Evolutionary conservation across 2,329 filamentous ascomycete genomes (phyloP), one percentile per base, ranked within the genome.

Genomic region (Cercospora sp.): DNA sequence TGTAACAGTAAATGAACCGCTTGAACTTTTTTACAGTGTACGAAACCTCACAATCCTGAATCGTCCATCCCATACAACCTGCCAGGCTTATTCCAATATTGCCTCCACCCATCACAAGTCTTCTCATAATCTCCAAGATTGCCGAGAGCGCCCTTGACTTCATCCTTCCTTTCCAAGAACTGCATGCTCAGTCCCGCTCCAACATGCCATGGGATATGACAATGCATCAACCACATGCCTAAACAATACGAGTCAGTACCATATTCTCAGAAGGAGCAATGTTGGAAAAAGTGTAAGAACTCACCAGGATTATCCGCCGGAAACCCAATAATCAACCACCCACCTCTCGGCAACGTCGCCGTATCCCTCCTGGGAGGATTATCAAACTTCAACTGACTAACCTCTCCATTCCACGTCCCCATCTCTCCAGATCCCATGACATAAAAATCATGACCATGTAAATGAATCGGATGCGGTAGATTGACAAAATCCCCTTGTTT

Each of bases 401-500:
- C 28, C 68, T 78, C 75, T 3, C 73, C 71, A 63, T 78, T 65
- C 75, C 67, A 70, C 18, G 65, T 40, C 2, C 73, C 72, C 0
- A 1, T 42, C 2, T 64, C 33, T 1, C 75, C 75, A 12, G 64
- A 64, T 5, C 75, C 75, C 28, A 78, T 70, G n/a, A 78, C 73
- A 68, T 74, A 78, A 66, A 76, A 77, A 58, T 78, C 76, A 60
- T 77, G 76, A 8, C 76, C 74, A 80, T 92, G 89, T 1, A 91
- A 78, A 77, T 92, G 90, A 78, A 92, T 90, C 0, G 89, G 90
- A 70, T 91, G 87, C 0, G 70, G 9, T 57, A 73, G 9, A 66
- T 66, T 63, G 8, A 72, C 63, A 26, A 66, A 69, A 28, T 67
- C 62, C 5, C 75, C 79, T 8, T 77, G 77, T 0, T 78, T 75